Conservation (phyloP, 148 eudicot genomes). For the Arctostaphylos glauca region DNA sequence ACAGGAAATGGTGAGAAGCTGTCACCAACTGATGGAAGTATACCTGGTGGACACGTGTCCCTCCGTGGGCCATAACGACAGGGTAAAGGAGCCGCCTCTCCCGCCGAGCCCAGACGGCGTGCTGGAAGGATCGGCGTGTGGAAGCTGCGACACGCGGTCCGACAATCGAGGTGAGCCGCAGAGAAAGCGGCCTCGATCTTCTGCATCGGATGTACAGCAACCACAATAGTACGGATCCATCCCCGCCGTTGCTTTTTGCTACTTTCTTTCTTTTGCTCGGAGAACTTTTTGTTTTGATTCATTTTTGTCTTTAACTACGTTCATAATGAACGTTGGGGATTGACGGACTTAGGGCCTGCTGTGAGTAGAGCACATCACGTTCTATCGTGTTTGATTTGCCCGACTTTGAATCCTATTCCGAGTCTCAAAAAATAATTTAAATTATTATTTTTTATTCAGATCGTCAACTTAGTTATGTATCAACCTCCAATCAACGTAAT, state of each 20-base stretch:
- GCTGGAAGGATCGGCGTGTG: slow-evolving; percentile 31
- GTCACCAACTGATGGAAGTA: slow-evolving; percentile 38
- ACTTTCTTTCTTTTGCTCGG: background rate
- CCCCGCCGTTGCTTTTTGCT: background rate
- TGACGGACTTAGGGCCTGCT: background rate
- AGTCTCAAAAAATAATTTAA: too few relatives aligned
- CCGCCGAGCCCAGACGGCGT: slow-evolving; percentile 30
- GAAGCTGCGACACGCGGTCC: slow-evolving; percentile 23
- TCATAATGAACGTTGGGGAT: background rate
- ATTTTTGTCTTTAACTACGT: background rate
- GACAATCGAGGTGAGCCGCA: slow-evolving; percentile 14
- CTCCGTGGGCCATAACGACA: background rate
- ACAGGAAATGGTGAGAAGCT: slow-evolving; percentile 41
- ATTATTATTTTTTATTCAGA: too few relatives aligned
- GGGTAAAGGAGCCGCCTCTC: background rate
- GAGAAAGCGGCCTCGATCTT: slow-evolving; percentile 19
- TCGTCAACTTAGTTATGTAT: too few relatives aligned
- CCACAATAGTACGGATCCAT: background rate
- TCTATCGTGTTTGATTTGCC: too few relatives aligned
- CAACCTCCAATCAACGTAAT: too few relatives aligned
- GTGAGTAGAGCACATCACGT: too few relatives aligned
- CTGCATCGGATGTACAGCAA: background rate
- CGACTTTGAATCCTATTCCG: too few relatives aligned
- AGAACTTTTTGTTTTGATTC: background rate
- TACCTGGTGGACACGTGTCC: slow-evolving; percentile 37